These are phyloP conservation scores for Fusarium paranaense DNA, from an alignment of 2,329 filamentous ascomycete species.

Conservation along the genomic window DNA sequence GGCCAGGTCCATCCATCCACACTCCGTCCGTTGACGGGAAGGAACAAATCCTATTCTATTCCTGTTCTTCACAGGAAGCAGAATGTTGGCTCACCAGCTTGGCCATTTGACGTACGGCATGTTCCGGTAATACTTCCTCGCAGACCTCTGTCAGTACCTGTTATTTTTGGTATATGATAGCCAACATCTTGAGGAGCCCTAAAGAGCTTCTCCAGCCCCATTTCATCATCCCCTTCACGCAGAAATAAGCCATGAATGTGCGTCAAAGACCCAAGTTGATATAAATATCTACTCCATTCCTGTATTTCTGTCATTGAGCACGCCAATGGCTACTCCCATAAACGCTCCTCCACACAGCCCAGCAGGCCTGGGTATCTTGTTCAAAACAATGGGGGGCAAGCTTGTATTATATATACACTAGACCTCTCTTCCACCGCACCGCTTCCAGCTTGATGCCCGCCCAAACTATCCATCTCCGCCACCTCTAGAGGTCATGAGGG, in stretches of 20 bases:
- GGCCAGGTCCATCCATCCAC: not conserved
- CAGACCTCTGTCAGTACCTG: not conserved
- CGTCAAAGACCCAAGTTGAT: not conserved
- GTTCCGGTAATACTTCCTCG: not conserved
- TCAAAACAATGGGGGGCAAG: slow-evolving; percentile 32
- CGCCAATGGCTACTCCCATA: not conserved
- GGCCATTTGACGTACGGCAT: not conserved
- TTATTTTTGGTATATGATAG: not conserved
- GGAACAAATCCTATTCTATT: not conserved
- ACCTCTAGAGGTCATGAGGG: slow-evolving; percentile 31
- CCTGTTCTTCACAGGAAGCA: no score
- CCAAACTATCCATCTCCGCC: slow-evolving; percentile 21
- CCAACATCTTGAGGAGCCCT: not conserved
- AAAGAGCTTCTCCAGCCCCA: not conserved
- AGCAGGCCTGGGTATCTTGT: slow-evolving; percentile 34
- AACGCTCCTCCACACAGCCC: slow-evolving; percentile 10
- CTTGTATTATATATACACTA: slow-evolving; percentile 38
- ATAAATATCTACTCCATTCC: not conserved
- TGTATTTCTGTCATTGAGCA: not conserved
- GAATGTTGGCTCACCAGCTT: not conserved
- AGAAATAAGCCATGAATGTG: not conserved
- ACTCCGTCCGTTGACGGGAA: not conserved
- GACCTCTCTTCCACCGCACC: not conserved
- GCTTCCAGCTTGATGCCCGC: slow-evolving; percentile 14
- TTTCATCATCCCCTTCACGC: not conserved